phyloP scores from a whole-genome alignment of 441 rosid species.

The Raphanus hybrid region DNA sequence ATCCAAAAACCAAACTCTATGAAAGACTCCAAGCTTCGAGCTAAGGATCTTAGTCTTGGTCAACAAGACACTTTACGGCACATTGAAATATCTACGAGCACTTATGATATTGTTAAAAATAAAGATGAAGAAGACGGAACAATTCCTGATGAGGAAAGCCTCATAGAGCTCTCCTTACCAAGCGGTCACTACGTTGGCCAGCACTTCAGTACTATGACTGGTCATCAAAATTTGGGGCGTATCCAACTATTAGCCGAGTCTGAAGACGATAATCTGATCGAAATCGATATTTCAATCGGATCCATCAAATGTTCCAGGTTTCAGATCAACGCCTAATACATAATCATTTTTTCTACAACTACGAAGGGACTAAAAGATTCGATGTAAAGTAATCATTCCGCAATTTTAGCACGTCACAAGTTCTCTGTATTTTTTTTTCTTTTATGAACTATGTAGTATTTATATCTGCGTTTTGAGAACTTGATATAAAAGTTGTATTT shows the following conservation, averaged over 20 bases:
- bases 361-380: background rate
- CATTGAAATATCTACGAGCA: slow-evolving; percentile 32
- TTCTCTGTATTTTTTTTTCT: no score
- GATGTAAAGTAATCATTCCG: slow-evolving; percentile 11
- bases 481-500: no score
- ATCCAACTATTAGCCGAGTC: slow-evolving; percentile 60
- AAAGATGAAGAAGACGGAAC: slow-evolving; percentile 62
- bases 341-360: background rate
- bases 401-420: no score
- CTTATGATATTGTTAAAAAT: background rate
- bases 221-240: slow-evolving; percentile 46
- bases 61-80: slow-evolving; percentile 16
- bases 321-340: slow-evolving; percentile 62
- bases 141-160: slow-evolving; percentile 83
- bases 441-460: no score
- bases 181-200: slow-evolving; percentile 64
- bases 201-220: slow-evolving; percentile 16
- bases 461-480: no score
- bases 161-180: slow-evolving; percentile 83
- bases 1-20: slow-evolving; percentile 33
- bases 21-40: slow-evolving; percentile 23
- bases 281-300: slow-evolving; percentile 89
- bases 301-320: slow-evolving; percentile 84
- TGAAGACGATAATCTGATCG: slow-evolving; percentile 90
- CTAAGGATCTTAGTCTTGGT: slow-evolving; percentile 7